Base-by-base conservation (phyloP, 2,329 filamentous ascomycete genomes). In the Sporothrix dimorphospora region DNA sequence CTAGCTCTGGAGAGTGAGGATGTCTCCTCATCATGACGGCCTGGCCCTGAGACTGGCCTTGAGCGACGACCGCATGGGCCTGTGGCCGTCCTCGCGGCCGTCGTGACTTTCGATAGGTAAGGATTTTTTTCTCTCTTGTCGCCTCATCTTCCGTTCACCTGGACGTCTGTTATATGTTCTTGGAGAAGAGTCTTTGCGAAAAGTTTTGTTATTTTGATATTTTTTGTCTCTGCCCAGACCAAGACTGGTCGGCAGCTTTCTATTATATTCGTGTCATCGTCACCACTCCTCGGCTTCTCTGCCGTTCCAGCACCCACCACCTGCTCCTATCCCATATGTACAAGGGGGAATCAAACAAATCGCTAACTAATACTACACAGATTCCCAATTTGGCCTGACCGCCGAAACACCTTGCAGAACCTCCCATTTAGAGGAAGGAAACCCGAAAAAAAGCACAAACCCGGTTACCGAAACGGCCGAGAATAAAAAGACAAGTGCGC, bases 311-410 rank as follows among this genome's bases (percentile, higher is more conserved):
- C 30, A 6, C 30, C 30, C 42, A 9, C 16, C 30, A 27, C 5
- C 34, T 34, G 34, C 61, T 5, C 19, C 11, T 7, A 30, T 67
- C 45, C 42, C 27, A 51, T 47, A 71, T 59, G 40, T 65, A 47
- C 49, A 40, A 6, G 40, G 47, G 30, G 30, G 34, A 30, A 55
- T 53, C 30, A 66, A 49, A 38, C 57, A 42, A 42, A 24, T 63
- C 67, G 71, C 61, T 61, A 27, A 73, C 73, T 73, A 72, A 67
- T 71, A 68, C 57, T 72, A 75, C 66, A 75, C 49, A 72, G 57
- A 71, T 42, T 38, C 27, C 69, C 49, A 24, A 12, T 42, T 61
- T 42, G 40, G 63, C 61, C 71, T 45, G 38, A 30, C 57, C 69
- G 27, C 70, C 71, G 30, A 65, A 73, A 74, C 73, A 69, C 73